Evolutionary conservation across 2,329 filamentous ascomycete species (phyloP).

Genomic region (Aureobasidium mangrovei): DNA sequence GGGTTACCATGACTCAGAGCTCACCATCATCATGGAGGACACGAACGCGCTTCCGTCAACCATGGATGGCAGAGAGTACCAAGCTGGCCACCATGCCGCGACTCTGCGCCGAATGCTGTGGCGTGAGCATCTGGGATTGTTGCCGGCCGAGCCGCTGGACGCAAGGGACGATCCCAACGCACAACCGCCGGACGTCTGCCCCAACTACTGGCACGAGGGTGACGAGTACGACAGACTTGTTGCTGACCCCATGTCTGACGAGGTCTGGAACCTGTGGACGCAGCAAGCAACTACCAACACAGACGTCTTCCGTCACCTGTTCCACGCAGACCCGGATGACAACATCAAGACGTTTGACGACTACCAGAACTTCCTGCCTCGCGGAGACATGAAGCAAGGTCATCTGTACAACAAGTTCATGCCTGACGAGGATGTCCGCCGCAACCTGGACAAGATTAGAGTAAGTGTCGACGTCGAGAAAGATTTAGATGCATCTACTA

Average conservation of each 20-base stretch:
- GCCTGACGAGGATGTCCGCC: conserved; percentile 61
- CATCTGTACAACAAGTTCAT: conserved; percentile 78
- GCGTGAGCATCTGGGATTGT: conserved; percentile 80
- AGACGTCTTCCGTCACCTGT: conserved; percentile 65
- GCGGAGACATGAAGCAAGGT: conserved; percentile 54
- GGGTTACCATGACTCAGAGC: conserved; percentile 82
- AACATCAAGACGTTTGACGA: conserved; percentile 82
- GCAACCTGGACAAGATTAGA: conserved; percentile 63
- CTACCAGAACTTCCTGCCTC: conserved; percentile 71
- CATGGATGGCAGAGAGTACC: conserved; percentile 72
- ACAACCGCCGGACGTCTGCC: conserved; percentile 58
- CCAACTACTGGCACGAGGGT: conserved; percentile 67
- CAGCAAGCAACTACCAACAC: conserved; percentile 62
- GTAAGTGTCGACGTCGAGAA: background rate
- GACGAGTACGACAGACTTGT: conserved; percentile 53
- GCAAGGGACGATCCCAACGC: conserved; percentile 65
- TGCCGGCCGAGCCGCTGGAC: conserved; percentile 62
- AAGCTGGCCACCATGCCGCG: conserved; percentile 72
- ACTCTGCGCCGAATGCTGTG: conserved; percentile 75
- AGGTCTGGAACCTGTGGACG: conserved; percentile 59
- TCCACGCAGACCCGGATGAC: conserved; percentile 84
- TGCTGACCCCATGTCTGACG: conserved; percentile 49
- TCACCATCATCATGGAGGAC: conserved; percentile 86
- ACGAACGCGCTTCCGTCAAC: conserved; percentile 57
- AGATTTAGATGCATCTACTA: background rate